Conservation (phyloP, 176 grass and related monocot genomes). For the Carex myosuroides region DNA sequence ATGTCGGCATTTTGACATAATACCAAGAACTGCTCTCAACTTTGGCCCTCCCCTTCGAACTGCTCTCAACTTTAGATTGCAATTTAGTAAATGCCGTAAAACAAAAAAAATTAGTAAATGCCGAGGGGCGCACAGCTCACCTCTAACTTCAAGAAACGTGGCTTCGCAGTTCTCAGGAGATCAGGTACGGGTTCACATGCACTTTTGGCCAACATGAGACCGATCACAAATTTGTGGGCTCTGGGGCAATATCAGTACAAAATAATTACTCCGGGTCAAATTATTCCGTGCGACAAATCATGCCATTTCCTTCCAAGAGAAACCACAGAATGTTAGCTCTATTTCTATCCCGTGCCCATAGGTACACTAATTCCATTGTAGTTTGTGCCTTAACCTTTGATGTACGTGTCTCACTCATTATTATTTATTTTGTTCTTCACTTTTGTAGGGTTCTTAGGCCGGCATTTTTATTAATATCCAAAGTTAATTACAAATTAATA, state of each 20-base stretch:
- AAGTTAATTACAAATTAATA: too few relatives aligned
- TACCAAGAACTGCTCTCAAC: too few relatives aligned
- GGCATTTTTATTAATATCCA: too few relatives aligned
- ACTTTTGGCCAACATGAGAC: background rate
- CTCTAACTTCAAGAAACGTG: background rate
- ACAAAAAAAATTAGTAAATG: background rate
- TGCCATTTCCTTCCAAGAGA: background rate
- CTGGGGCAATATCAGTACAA: background rate
- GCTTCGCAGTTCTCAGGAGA: background rate
- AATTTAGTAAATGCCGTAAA: background rate
- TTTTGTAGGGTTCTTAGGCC: background rate
- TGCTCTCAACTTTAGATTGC: background rate
- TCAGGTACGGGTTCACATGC: background rate
- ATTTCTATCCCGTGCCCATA: background rate
- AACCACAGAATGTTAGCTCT: slow-evolving; percentile 1
- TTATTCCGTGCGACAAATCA: background rate
- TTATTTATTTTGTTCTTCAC: background rate
- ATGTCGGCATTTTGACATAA: too few relatives aligned
- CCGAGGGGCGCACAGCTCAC: background rate
- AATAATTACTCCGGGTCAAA: background rate
- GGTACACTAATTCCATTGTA: background rate
- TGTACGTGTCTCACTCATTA: background rate
- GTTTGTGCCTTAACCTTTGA: background rate
- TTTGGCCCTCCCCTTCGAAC: too few relatives aligned
- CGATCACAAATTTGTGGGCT: background rate